phyloP scores from a whole-genome alignment of 169 alveolate species.

The Plasmodium relictum region DNA sequence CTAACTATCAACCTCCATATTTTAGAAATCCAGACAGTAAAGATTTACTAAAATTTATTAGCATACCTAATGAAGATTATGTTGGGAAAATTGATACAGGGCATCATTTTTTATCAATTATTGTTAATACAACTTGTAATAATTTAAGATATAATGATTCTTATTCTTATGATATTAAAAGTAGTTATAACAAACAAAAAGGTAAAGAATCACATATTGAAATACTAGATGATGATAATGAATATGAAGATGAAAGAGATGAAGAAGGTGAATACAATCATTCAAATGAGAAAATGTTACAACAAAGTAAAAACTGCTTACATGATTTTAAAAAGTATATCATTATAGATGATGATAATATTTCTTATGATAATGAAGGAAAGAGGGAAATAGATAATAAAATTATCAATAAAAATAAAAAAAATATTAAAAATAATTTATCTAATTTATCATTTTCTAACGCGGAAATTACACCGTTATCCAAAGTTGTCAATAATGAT shows the following conservation, averaged over 20 bases:
- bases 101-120: slow-evolving; percentile 78
- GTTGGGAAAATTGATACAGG: slow-evolving; percentile 85
- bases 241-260: neutral
- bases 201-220: neutral
- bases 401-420: neutral
- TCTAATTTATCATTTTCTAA: slow-evolving; percentile 4
- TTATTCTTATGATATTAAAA: neutral
- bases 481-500: slow-evolving; percentile 11
- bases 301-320: neutral
- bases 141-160: slow-evolving; percentile 15
- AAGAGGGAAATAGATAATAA: neutral
- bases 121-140: slow-evolving; percentile 79
- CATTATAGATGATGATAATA: neutral
- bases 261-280: neutral
- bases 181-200: neutral
- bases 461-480: slow-evolving; percentile 1
- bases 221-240: slow-evolving; percentile 1
- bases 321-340: neutral
- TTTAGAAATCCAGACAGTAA: slow-evolving; percentile 83
- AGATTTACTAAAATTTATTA: slow-evolving; percentile 78
- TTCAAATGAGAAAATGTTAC: neutral
- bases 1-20: slow-evolving; percentile 88
- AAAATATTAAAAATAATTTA: neutral
- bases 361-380: neutral
- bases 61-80: slow-evolving; percentile 79